These are phyloP conservation scores for Allomyces arbusculus DNA, from an alignment of 192 early-diverging fungal species.

Conservation along the genomic window DNA sequence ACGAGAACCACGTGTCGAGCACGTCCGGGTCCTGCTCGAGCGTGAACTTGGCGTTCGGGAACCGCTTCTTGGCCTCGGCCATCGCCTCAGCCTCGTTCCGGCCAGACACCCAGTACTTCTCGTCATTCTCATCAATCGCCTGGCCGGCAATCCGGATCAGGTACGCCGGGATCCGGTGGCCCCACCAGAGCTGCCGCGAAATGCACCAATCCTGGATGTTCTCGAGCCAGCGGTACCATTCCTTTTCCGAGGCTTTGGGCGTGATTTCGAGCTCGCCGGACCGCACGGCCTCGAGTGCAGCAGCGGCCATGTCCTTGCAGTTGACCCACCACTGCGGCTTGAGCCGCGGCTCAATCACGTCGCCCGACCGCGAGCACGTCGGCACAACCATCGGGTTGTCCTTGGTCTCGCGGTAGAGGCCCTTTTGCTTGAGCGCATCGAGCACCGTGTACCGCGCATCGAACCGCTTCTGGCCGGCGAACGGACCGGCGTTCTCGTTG, in stretches of 20 bases:
- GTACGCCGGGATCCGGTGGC: conserved; percentile 88
- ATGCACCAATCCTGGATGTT: conserved; percentile 98
- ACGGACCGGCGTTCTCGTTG: conserved; percentile 78
- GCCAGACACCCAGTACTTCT: conserved; percentile 71
- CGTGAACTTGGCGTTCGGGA: conserved; percentile 54
- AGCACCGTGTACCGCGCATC: conserved; percentile 74
- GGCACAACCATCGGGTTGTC: conserved; percentile 91
- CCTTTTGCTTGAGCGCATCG: conserved; percentile 69
- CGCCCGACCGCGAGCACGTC: conserved; percentile 62
- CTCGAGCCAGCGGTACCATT: conserved; percentile 92
- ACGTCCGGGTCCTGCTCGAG: conserved; percentile 94
- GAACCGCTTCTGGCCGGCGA: conserved; percentile 77
- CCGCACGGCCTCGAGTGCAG: conserved; percentile 57
- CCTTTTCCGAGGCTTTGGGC: conserved; percentile 67
- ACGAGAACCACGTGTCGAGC: conserved; percentile 98
- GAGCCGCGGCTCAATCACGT: conserved; percentile 91
- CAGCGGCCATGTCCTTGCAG: conserved; percentile 67
- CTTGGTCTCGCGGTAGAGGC: conserved; percentile 62
- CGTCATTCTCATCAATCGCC: conserved; percentile 30
- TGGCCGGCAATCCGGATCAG: conserved; percentile 63
- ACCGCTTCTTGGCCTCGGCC: conserved; percentile 51
- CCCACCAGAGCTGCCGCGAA: conserved; percentile 99
- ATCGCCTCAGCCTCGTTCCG: conserved; percentile 53
- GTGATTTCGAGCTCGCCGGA: conserved; percentile 62
- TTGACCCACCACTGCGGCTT: conserved; percentile 99